Evolutionary conservation across 805 yeast species (phyloP).

Genomic region (Starmerella bacillaris): DNA sequence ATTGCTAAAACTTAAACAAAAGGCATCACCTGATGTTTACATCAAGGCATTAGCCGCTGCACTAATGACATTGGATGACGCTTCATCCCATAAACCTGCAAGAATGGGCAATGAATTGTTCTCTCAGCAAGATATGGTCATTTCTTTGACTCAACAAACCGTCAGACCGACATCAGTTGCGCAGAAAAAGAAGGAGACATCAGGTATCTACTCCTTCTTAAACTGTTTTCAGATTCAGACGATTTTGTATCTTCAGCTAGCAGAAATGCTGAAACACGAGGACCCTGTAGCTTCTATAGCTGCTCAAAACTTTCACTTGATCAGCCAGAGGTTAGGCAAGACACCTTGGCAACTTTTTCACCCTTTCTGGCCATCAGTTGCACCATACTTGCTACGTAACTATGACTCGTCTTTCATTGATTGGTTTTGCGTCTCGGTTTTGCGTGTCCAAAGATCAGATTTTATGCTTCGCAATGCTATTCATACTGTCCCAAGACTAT

Average conservation of each 20-base stretch:
- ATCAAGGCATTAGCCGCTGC: conserved; percentile 3
- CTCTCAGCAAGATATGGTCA: conserved; percentile 2
- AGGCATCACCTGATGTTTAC: conserved; percentile 4
- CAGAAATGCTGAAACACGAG: conserved; percentile 48
- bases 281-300: conserved; percentile 48
- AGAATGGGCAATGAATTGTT: conserved; percentile 2
- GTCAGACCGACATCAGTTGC: neutral
- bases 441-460: conserved; percentile 38
- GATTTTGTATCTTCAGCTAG: conserved; percentile 30
- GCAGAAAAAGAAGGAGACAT: neutral
- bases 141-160: conserved; percentile 3
- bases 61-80: conserved; percentile 3
- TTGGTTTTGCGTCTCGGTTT: conserved; percentile 43
- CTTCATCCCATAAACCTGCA: neutral
- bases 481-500: conserved; percentile 58
- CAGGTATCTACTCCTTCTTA: conserved; percentile 5
- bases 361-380: conserved; percentile 41
- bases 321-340: conserved; percentile 37
- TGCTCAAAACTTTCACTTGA: conserved; percentile 39
- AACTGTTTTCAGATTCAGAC: conserved; percentile 10
- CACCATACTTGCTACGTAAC: conserved; percentile 8
- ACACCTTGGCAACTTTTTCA: conserved; percentile 67
- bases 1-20: conserved; percentile 2
- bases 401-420: conserved; percentile 35
- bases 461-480: conserved; percentile 53